Evolutionary conservation across 2,329 filamentous ascomycete genomes (phyloP), one percentile per base, ranked within the genome.

Genomic region (Colletotrichum tanaceti): DNA sequence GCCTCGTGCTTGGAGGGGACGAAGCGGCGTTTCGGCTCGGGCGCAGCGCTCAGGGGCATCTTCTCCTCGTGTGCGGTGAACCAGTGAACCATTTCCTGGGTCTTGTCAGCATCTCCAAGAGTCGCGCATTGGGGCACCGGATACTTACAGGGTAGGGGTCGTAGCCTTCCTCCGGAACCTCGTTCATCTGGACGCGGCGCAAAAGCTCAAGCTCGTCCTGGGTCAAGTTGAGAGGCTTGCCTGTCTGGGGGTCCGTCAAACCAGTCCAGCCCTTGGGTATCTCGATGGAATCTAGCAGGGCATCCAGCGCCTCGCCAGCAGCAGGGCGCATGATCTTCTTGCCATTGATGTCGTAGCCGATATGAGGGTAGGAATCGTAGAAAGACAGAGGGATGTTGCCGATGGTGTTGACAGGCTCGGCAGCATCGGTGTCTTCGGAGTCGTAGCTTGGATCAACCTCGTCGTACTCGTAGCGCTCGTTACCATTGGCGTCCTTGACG

Each of bases 331-430:
- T 93, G 72, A 99, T 97, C 80, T 93, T 97, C 87, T 97, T 98
- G 79, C 96, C 96, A 79, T 99, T 97, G 83, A 99, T 98, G 75
- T 98, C 93, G 81, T 99, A 99, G 68, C 96, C 96, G 77, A 99
- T 98, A 78, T 99, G 96, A 58, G 96, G 96, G 78, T 98, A 99
- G 43, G 93, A 92, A 79, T 99, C 96, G 83, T 99, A 99, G 81
- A 97, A 98, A 3, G 92, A 91, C 58, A 98, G 83, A 5, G 94
- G 93, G 69, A 99, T 99, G 77, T 98, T 86, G 73, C 96, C 97
- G 75, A 99, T 98, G 0, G 96, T 98, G 81, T 99, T 99, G 59
- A 85, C 86, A 35, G 90, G 88, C 64, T 89, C 91, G 70, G 91
- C 89, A 4, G 90, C 91, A 78, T 98, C 95, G 3, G 92, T 92